Percentiles rank a stretch among this genome's conserved stretches.
Conservation (phyloP, 2,329 filamentous ascomycete genomes). For the Alternaria triticimaculans region DNA sequence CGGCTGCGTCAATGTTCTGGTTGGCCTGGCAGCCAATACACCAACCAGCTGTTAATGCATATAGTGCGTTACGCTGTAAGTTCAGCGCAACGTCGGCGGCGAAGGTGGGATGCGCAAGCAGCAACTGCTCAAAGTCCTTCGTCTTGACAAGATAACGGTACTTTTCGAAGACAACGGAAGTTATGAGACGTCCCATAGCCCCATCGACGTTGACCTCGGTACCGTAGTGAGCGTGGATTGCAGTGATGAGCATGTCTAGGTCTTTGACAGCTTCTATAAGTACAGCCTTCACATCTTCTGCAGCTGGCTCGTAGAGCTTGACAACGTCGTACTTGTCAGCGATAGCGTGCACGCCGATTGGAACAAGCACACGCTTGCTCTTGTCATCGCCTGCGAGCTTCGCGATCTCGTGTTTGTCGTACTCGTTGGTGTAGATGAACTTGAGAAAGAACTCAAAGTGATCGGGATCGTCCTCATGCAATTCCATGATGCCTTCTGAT, state of each 20-base stretch:
- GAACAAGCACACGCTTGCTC: not conserved
- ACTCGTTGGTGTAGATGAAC: not conserved
- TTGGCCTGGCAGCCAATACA: too few relatives aligned
- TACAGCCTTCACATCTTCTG: not conserved
- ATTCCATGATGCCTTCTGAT: not conserved
- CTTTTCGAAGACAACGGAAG: not conserved
- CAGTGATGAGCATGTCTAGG: not conserved
- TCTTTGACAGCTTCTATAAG: not conserved
- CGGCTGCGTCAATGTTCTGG: too few relatives aligned
- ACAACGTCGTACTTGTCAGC: not conserved
- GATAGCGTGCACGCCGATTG: not conserved
- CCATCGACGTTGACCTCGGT: not conserved
- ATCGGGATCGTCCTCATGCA: not conserved
- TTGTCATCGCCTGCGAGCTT: not conserved
- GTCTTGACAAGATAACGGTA: accelerated
- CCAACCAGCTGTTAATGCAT: too few relatives aligned
- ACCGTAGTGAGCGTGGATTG: not conserved
- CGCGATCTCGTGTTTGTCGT: not conserved
- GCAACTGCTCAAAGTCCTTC: too few relatives aligned
- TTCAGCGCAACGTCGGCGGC: too few relatives aligned
- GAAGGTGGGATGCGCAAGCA: not conserved
- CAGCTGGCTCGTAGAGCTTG: not conserved
- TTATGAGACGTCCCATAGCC: not conserved
- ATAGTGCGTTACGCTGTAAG: too few relatives aligned
- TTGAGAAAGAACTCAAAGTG: not conserved